Evolutionary conservation across 2,329 filamentous ascomycete genomes (phyloP), one percentile per base, ranked within the genome.

Genomic region (Cercospora zeina): DNA sequence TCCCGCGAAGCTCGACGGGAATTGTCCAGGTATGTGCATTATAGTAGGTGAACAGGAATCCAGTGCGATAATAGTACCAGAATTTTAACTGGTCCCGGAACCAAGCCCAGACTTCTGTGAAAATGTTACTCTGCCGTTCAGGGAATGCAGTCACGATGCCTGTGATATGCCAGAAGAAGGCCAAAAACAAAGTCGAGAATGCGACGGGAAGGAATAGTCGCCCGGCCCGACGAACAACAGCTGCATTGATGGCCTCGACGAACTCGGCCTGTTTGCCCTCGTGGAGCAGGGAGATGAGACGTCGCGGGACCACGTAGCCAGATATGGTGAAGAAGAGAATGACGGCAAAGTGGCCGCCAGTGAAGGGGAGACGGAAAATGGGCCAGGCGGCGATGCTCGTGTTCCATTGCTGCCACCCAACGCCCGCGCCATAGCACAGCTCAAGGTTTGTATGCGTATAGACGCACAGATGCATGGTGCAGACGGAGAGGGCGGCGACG

Each of bases 401-500:
- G 70, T 82, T 73, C 70, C 81, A 75, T 53, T 78, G 74, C 65
- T 78, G 75, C 24, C 62, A 65, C 39, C 30, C 59, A 13, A 68
- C 47, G n/a, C 62, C 54, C 16, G 65, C 63, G 13, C 67, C 67
- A 47, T 71, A 70, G 59, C 69, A 71, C 16, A 68, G 57, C 2
- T 81, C 71, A 68, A 82, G 79, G 36, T 82, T 79, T 58, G 72
- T 77, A 72, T 85, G 86, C 50, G 79, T 80, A 82, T 83, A 86
- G 5, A 72, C 67, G 65, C 82, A 74, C 71, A 87, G 79, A 73
- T 88, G 84, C 64, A 87, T 84, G 66, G 82, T 78, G 72, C 87
- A 88, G 14, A 89, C 87, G 19, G 87, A 71, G 34, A 89, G 80
- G 3, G 87, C 85, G 9, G 86, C 86, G 63, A 88, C 87, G 2